Base-by-base conservation (phyloP, 140 eudicot genomes). In the Bidens hawaiensis region DNA sequence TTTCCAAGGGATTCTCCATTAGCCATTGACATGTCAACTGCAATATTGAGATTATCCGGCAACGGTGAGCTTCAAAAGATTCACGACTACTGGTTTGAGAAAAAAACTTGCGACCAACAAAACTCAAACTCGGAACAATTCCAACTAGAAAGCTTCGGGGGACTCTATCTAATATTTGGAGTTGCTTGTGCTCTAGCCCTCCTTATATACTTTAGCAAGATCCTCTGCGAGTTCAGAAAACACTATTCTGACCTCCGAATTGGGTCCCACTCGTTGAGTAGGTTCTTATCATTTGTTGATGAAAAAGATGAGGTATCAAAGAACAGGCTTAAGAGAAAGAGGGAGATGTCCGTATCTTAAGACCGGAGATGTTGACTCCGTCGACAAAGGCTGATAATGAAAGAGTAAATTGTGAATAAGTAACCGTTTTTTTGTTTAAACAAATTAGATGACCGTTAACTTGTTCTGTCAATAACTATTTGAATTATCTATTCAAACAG, bases 221-320 rank as follows among this genome's bases (percentile, higher is more conserved):
- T 80, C 65, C 7, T 73, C 16, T 55, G 43, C 22, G 59, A 74
- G 43, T 85, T 68, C 68, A 78, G 54, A 22, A 82, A 61, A 46
- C 78, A 82, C 47, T 42, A 26, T 49, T 62, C 79, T 33, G 73
- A 74, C 26, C 40, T 18, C 24, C 2, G n/a, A n/a, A n/a, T n/a
- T n/a, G n/a, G n/a, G n/a, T n/a, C 89, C 6, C 74, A 38, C 3
- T 79, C 86, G 0, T 68, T 67, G 23, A 65, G 79, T 21, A 78
- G 75, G 41, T 91, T 87, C 77, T 64, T 91, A 36, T 77, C 98
- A 5, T 91, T 82, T 66, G 83, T 65, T 4, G 88, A 91, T 23
- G 89, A 84, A 81, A 91, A 82, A 73, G 83, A 75, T 74, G 91
- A 81, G 58, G 70, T 65, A 17, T 52, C 73, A 2, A 78, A 66